Evolutionary conservation across 257 asterid genomes (phyloP), one percentile per base, ranked within the genome.

Genomic region (Eucommia ulmoides): DNA sequence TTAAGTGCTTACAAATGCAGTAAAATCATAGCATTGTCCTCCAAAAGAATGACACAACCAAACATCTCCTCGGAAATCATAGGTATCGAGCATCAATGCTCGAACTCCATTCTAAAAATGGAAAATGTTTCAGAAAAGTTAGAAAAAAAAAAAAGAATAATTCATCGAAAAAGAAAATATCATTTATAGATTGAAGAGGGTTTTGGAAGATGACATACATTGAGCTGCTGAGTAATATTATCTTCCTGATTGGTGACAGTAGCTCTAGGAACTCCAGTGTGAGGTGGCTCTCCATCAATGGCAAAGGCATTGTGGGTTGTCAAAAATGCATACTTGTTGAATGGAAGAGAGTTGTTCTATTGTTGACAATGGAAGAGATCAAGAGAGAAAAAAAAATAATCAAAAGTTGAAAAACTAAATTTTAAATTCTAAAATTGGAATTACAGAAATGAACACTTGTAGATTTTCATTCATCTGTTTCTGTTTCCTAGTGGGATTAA

Each of bases 21-120:
- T 88, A 54, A 53, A 69, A 60, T 88, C 93, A 35, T 81, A 65
- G 64, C 97, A 88, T 33, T 79, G 1, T 65, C 95, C 93, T 17
- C 81, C 77, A 19, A 69, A 88, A 6, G 97, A 88, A 69, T 88
- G 97, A 72, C 97, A 88, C 58, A 88, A 7, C 95, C 97, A 88
- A 16, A 88, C 60, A 60, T 66, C 88, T 18, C 73, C 93, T 33
- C 81, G 52, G 20, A 73, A 88, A 67, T 83, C 92, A 38, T 88
- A 88, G 1, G 82, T 76, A 51, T 88, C 97, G 4, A 88, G 86
- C 97, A 88, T 88, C 24, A 88, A 59, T 2, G 77, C 97, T 14
- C 95, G 94, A 55, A 88, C 95, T 3, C 97, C 97, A 48, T 83
- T 68, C 97, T 88, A 29, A 33, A 49, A 55, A 11, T 9, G 5